Percentiles rank a stretch among this genome's conserved stretches.
These are phyloP conservation scores for Petunia hybrid DNA, from an alignment of 305 asterid genomes.

Conservation along the genomic window DNA sequence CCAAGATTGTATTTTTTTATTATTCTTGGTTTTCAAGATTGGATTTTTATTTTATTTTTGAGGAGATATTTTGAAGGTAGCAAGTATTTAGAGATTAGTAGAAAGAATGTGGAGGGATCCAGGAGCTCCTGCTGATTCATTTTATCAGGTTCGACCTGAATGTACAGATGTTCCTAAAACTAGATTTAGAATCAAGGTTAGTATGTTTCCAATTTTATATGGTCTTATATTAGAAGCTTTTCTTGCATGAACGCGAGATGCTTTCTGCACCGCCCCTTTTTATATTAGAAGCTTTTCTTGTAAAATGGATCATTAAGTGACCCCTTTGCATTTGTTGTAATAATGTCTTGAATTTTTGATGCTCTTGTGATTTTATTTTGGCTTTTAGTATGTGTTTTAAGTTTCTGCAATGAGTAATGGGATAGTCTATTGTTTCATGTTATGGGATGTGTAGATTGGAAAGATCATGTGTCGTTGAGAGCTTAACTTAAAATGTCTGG, in stretches of 20 bases:
- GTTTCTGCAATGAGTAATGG: neutral
- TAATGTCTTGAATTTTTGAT: too few species aligned
- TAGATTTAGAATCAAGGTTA: conserved; percentile 89
- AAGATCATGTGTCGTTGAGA: conserved; percentile 9
- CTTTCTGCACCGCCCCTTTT: too few species aligned
- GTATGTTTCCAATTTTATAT: conserved; percentile 23
- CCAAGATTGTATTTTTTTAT: conserved; percentile 29
- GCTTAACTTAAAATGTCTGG: too few species aligned
- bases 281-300: conserved; percentile 8
- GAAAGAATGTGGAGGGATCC: conserved; percentile 81
- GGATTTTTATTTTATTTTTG: neutral
- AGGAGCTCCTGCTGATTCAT: conserved; percentile 84
- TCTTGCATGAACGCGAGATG: too few species aligned
- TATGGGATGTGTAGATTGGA: neutral
- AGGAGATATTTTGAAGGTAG: neutral
- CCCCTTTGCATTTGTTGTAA: neutral
- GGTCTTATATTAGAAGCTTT: neutral
- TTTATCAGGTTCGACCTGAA: conserved; percentile 81
- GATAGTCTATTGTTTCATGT: neutral
- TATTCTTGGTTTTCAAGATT: conserved; percentile 15
- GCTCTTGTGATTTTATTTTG: neutral
- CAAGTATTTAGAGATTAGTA: conserved; percentile 14
- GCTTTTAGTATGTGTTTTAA: neutral
- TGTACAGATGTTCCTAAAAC: conserved; percentile 85
- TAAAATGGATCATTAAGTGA: neutral